Evolutionary conservation across 148 eudicot genomes (phyloP).

Genomic region (Rheum nobile): DNA sequence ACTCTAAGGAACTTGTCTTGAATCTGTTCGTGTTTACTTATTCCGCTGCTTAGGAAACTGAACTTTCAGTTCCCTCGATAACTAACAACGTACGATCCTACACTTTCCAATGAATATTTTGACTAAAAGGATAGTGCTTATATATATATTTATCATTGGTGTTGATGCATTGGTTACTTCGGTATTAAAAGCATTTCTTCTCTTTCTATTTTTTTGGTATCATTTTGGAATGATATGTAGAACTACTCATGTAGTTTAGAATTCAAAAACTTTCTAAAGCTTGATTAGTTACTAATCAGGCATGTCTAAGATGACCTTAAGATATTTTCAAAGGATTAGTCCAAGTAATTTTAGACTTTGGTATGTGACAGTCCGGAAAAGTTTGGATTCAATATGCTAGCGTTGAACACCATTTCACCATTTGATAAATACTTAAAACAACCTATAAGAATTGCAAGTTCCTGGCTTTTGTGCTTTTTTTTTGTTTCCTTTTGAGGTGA

Average conservation of each 20-base stretch:
- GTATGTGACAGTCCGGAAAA: neutral
- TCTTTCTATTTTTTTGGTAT: neutral
- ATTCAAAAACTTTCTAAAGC: neutral
- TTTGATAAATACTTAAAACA: constrained; percentile 27
- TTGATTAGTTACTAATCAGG: neutral
- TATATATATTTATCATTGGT: neutral
- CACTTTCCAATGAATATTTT: neutral
- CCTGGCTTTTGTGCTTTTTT: constrained; percentile 3
- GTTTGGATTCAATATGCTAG: neutral
- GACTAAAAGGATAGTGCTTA: neutral
- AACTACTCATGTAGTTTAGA: neutral
- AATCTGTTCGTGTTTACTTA: too few species aligned
- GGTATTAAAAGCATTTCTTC: neutral
- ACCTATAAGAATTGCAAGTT: constrained; percentile 95
- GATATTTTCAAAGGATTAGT: neutral
- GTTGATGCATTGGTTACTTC: neutral
- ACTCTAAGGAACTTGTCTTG: too few species aligned
- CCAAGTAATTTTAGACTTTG: neutral
- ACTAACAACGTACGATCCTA: too few species aligned
- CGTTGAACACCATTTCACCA: neutral
- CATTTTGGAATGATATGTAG: neutral
- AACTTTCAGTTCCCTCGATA: too few species aligned
- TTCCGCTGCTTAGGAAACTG: too few species aligned
- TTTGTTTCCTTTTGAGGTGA: neutral
- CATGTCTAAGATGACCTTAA: neutral